A percentile compares a stretch with the other conserved stretches of the same genome.
phyloP scores from a whole-genome alignment of 116 monocot species.

The Papilionanthe hybrid region DNA sequence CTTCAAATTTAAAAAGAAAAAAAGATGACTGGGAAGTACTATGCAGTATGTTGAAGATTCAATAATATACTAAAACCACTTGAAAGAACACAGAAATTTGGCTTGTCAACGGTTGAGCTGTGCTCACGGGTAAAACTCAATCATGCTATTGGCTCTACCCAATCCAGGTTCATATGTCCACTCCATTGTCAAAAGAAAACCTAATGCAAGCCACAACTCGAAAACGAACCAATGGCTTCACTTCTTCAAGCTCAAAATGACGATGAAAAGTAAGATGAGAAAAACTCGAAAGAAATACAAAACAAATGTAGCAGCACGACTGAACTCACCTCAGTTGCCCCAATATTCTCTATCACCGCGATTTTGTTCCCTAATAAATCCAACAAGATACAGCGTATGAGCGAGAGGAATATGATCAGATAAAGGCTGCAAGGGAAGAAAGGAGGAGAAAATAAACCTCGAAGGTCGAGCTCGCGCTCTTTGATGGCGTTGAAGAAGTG shows the following conservation, averaged over 20 bases:
- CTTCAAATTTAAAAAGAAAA: too few relatives aligned
- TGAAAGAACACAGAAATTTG: too few relatives aligned
- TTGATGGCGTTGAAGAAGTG: slow-evolving; percentile 95
- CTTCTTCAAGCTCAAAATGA: not conserved
- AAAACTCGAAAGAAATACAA: not conserved
- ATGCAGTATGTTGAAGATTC: too few relatives aligned
- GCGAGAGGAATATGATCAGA: not conserved
- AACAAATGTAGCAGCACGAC: not conserved
- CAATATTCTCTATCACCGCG: slow-evolving; percentile 82
- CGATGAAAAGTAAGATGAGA: not conserved
- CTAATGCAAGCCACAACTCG: too few relatives aligned
- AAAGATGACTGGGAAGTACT: too few relatives aligned
- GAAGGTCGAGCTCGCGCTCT: slow-evolving; percentile 86
- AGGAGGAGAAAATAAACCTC: slow-evolving; percentile 33
- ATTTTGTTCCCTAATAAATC: slow-evolving; percentile 82
- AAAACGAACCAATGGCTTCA: too few relatives aligned
- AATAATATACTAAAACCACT: too few relatives aligned
- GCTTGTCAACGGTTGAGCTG: too few relatives aligned
- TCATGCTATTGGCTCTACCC: too few relatives aligned
- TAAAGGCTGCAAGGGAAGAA: not conserved
- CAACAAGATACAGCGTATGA: not conserved
- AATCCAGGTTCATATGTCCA: too few relatives aligned
- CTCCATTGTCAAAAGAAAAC: too few relatives aligned
- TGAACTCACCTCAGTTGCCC: slow-evolving; percentile 82
- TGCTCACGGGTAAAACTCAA: too few relatives aligned